Evolutionary conservation across 176 grass and related monocot species (phyloP).

Genomic region (Miscanthus lutarioriparius): DNA sequence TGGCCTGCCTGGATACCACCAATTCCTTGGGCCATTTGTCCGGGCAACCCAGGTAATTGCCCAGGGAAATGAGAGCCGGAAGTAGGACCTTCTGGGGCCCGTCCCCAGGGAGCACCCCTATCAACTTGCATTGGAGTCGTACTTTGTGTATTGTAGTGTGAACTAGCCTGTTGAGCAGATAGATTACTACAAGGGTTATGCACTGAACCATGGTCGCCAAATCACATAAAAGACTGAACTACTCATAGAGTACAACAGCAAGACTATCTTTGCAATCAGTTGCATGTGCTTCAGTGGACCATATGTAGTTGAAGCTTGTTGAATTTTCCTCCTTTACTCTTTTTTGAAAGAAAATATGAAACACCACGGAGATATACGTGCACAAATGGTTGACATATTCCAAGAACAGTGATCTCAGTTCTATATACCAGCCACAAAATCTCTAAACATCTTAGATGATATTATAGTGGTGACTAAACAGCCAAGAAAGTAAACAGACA

Average conservation of each 20-base stretch:
- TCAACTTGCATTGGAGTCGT: slow-evolving; percentile 62
- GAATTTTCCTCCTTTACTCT: neutral
- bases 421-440: neutral
- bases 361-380: neutral
- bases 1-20: slow-evolving; percentile 50
- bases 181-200: slow-evolving; percentile 32
- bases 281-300: neutral
- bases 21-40: slow-evolving; percentile 61
- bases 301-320: neutral
- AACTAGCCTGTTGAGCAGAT: slow-evolving; percentile 44
- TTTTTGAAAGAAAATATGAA: neutral
- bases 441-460: slow-evolving; percentile 3
- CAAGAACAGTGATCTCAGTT: neutral
- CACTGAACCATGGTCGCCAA: slow-evolving; percentile 3
- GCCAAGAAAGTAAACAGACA: neutral
- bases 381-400: neutral
- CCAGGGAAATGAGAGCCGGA: slow-evolving; percentile 55
- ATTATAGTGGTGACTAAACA: neutral
- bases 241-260: too few relatives aligned
- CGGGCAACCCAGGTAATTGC: slow-evolving; percentile 53
- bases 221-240: too few relatives aligned
- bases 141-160: slow-evolving; percentile 69
- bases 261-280: slow-evolving; percentile 13
- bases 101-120: slow-evolving; percentile 67
- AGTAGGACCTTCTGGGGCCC: slow-evolving; percentile 47